Percentiles rank a stretch among this genome's conserved stretches.
Conservation (phyloP, 371 early-diverging fungal species). For the Mucor piriformis region DNA sequence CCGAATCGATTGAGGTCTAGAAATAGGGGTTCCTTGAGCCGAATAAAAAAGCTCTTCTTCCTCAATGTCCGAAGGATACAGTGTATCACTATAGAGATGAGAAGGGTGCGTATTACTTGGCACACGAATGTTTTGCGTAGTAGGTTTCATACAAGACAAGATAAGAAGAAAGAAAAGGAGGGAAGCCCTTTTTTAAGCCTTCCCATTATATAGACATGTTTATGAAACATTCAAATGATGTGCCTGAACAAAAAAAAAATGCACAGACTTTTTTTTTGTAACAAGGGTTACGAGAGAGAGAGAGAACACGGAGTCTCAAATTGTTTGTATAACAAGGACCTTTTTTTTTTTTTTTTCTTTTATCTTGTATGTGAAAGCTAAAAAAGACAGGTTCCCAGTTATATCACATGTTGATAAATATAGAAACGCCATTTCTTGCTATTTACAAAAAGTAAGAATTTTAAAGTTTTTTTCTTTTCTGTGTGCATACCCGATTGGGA, state of each 20-base stretch:
- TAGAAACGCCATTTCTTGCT: no score
- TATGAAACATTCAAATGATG: background rate
- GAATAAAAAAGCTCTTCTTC: slow-evolving; percentile 17
- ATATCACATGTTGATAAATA: no score
- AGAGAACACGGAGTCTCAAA: no score
- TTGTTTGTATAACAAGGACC: no score
- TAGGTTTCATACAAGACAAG: slow-evolving; percentile 1
- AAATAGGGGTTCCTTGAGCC: slow-evolving; percentile 23
- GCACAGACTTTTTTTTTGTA: slow-evolving; percentile 4
- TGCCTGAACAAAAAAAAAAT: background rate
- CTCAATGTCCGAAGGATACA: background rate
- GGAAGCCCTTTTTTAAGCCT: background rate
- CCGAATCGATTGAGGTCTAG: slow-evolving; percentile 29
- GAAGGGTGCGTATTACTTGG: slow-evolving; percentile 42
- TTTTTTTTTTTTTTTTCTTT: background rate
- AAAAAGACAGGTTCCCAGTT: no score
- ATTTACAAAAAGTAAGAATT: no score
- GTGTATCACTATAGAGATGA: slow-evolving; percentile 3
- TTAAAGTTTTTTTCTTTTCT: background rate
- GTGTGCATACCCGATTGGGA: background rate
- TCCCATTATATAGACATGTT: background rate
- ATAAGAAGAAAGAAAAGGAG: slow-evolving; percentile 2
- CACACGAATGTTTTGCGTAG: slow-evolving; percentile 21
- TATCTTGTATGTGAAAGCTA: no score
- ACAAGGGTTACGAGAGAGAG: no score